These are phyloP conservation scores for Arabidopsis lyrata DNA, from an alignment of 441 rosid genomes.

Conservation along the genomic window DNA sequence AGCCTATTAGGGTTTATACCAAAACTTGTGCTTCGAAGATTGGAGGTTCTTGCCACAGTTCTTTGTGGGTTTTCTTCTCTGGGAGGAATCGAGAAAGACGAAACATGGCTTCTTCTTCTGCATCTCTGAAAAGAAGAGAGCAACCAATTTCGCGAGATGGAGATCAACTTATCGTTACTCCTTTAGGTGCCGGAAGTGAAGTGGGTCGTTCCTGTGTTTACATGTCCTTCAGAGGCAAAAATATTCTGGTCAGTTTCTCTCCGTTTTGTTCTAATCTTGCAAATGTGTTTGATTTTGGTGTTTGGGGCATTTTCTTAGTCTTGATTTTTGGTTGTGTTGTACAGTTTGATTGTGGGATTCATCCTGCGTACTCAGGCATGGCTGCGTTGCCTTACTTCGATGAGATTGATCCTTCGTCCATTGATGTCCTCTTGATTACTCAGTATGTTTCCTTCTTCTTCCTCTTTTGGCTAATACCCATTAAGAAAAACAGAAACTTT, in stretches of 20 bases:
- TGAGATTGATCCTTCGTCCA: constrained; percentile 89
- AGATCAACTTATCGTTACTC: constrained; percentile 76
- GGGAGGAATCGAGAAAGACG: background rate
- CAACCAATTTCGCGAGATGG: constrained; percentile 66
- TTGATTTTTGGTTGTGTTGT: background rate
- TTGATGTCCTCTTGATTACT: constrained; percentile 87
- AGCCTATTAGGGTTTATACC: background rate
- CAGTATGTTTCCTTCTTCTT: constrained; percentile 59
- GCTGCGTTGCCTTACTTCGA: constrained; percentile 92
- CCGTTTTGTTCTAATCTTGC: background rate
- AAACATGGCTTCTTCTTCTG: constrained; percentile 38
- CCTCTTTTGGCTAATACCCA: background rate
- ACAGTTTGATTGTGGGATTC: constrained; percentile 87
- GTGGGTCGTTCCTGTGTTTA: constrained; percentile 90
- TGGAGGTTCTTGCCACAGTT: background rate
- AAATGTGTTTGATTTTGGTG: constrained; percentile 12
- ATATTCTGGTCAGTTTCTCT: constrained; percentile 54
- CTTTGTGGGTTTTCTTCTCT: background rate
- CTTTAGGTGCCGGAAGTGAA: constrained; percentile 92
- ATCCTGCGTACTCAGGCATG: constrained; percentile 90
- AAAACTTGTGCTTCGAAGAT: background rate
- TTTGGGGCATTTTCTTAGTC: background rate
- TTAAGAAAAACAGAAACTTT: background rate
- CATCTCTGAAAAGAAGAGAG: constrained; percentile 65
- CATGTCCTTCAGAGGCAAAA: constrained; percentile 88